Percentiles rank a stretch among this genome's conserved stretches.
phyloP scores from a whole-genome alignment of 106 monocot species.

The Dendrobium catenatum region DNA sequence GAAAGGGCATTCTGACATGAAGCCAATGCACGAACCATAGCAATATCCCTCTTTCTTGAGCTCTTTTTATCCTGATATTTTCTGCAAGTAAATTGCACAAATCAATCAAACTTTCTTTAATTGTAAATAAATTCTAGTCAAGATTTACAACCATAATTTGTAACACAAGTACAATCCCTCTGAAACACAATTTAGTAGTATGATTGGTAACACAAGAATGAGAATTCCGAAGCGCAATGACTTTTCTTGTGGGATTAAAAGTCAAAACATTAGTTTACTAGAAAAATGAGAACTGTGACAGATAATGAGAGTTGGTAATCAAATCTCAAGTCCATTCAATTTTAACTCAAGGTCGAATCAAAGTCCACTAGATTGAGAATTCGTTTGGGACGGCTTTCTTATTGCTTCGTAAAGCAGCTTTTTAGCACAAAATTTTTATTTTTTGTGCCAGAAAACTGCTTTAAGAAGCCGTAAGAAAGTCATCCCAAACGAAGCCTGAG shows the following conservation, averaged over 20 bases:
- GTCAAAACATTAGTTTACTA: background rate
- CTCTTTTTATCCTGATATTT: slow-evolving; percentile 50
- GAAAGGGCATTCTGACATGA: slow-evolving; percentile 52
- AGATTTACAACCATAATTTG: background rate
- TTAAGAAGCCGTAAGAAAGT: too few species aligned
- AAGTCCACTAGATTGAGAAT: background rate
- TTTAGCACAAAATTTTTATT: too few species aligned
- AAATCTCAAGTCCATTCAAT: background rate
- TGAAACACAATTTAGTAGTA: background rate
- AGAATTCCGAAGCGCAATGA: background rate
- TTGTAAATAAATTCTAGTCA: background rate
- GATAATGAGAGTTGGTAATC: background rate
- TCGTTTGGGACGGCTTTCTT: too few species aligned
- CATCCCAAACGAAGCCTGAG: background rate
- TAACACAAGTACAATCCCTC: background rate
- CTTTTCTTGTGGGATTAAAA: background rate
- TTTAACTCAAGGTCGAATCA: background rate
- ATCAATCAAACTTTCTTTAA: background rate
- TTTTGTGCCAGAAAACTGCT: too few species aligned
- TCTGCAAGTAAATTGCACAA: slow-evolving; percentile 18
- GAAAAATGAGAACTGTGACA: background rate
- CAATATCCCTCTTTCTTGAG: slow-evolving; percentile 55
- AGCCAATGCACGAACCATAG: slow-evolving; percentile 57
- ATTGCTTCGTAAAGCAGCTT: too few species aligned
- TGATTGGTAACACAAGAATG: background rate